Evolutionary conservation across 441 rosid genomes (phyloP).

Genomic region (Adansonia grandidieri): DNA sequence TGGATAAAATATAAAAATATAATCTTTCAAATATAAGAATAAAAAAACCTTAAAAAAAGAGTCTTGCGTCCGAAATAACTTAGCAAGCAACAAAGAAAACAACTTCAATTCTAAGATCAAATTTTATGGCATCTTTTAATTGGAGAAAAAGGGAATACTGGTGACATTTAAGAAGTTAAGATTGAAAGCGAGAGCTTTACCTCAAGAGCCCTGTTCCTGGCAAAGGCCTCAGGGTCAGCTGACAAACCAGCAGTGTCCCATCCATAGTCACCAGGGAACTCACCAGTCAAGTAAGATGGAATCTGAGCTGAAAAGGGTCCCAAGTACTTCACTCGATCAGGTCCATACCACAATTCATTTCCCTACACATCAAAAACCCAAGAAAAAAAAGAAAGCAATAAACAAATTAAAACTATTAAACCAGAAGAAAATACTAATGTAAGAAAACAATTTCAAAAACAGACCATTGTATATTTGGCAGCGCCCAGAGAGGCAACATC

Average conservation of each 20-base stretch:
- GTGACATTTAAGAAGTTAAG: neutral
- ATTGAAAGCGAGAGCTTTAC: slow-evolving; percentile 34
- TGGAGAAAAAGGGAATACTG: too few relatives aligned
- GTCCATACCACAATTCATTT: slow-evolving; percentile 90
- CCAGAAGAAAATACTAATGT: too few relatives aligned
- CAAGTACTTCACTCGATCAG: slow-evolving; percentile 89
- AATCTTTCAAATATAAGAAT: too few relatives aligned
- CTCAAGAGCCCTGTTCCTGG: slow-evolving; percentile 97
- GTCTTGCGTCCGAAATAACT: too few relatives aligned
- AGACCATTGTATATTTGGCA: slow-evolving; percentile 76
- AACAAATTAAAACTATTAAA: slow-evolving; percentile 1
- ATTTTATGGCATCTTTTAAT: too few relatives aligned
- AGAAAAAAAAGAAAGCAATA: neutral
- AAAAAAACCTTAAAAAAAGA: too few relatives aligned
- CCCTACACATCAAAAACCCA: slow-evolving; percentile 43
- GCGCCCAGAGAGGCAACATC: slow-evolving; percentile 67
- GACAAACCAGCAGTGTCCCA: slow-evolving; percentile 97
- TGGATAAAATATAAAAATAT: too few relatives aligned
- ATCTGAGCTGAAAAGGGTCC: slow-evolving; percentile 98
- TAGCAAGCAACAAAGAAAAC: too few relatives aligned
- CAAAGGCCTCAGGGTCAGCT: slow-evolving; percentile 95
- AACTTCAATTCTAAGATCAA: too few relatives aligned
- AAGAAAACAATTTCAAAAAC: neutral
- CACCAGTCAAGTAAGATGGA: slow-evolving; percentile 63
- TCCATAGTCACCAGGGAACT: slow-evolving; percentile 96